Conservation (phyloP, 2,329 filamentous ascomycete genomes). For the Venturia effusa region DNA sequence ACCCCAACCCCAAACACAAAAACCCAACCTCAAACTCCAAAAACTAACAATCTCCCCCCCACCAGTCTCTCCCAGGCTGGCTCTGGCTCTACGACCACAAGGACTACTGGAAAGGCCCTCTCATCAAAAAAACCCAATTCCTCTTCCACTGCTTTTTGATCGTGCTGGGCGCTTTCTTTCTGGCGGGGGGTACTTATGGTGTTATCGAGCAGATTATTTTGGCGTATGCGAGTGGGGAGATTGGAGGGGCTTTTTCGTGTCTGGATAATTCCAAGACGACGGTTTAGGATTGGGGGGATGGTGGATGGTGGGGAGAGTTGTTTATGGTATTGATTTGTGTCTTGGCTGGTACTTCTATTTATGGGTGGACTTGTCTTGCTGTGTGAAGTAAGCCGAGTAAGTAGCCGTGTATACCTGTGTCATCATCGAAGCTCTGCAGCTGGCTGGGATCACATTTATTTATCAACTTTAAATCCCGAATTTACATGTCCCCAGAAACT, state of each 20-base stretch:
- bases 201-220: conserved; percentile 41
- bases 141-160: conserved; percentile 33
- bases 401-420: no score
- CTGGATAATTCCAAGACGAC: conserved; percentile 33
- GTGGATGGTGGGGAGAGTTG: no score
- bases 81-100: conserved; percentile 42
- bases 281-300: no score
- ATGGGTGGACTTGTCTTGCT: no score
- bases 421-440: not conserved
- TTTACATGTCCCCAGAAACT: no score
- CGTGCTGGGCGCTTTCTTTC: conserved; percentile 35
- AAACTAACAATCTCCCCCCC: not conserved
- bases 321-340: no score
- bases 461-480: no score
- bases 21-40: no score
- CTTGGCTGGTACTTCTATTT: no score
- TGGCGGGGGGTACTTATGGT: conserved; percentile 39
- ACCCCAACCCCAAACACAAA: no score
- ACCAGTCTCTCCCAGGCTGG: conserved; percentile 32
- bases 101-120: conserved; percentile 28
- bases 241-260: conserved; percentile 38
- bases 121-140: conserved; percentile 27
- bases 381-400: no score
- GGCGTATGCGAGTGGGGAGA: conserved; percentile 38
- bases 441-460: no score